Evolutionary conservation across 2,329 filamentous ascomycete species (phyloP).

Genomic region (Periconia sp.): DNA sequence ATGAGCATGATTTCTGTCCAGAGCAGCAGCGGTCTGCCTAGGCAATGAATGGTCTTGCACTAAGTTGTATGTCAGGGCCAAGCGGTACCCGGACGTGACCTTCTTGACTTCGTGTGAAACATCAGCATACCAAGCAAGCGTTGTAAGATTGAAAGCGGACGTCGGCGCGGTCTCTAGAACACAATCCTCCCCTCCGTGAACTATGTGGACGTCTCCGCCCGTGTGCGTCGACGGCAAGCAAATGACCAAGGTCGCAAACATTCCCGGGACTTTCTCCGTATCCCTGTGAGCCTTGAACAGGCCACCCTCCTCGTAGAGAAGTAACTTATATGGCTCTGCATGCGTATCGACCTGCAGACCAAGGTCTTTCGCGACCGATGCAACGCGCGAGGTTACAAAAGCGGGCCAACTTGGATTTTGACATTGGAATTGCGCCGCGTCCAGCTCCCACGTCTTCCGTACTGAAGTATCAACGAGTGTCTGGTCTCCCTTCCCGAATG

Average conservation of each 20-base stretch:
- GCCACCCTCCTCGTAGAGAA: slow-evolving; percentile 59
- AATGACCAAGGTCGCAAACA: slow-evolving; percentile 60
- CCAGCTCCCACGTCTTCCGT: slow-evolving; percentile 40
- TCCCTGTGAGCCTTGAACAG: slow-evolving; percentile 58
- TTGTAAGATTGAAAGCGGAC: slow-evolving; percentile 27
- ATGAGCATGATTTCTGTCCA: slow-evolving; percentile 9
- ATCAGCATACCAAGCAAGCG: slow-evolving; percentile 57
- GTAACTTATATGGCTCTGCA: slow-evolving; percentile 22
- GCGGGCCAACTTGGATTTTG: slow-evolving; percentile 26
- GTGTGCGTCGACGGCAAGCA: slow-evolving; percentile 55
- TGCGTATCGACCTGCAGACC: slow-evolving; percentile 16
- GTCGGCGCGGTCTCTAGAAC: slow-evolving; percentile 11
- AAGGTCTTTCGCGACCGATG: slow-evolving; percentile 13
- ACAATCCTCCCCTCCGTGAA: slow-evolving; percentile 41
- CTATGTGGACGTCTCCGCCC: slow-evolving; percentile 55
- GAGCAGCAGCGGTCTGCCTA: slow-evolving; percentile 14
- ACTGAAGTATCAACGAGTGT: slow-evolving; percentile 37
- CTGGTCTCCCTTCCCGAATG: slow-evolving; percentile 36
- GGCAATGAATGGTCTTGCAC: slow-evolving; percentile 31
- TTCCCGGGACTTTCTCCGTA: slow-evolving; percentile 55
- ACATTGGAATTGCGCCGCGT: slow-evolving; percentile 25
- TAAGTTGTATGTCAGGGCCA: slow-evolving; percentile 62
- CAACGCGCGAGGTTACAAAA: slow-evolving; percentile 18
- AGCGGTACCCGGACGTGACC: slow-evolving; percentile 55
- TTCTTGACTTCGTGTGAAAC: slow-evolving; percentile 57